phyloP scores from a whole-genome alignment of 768 basidiomycete species.

The Hericium rajendrae region DNA sequence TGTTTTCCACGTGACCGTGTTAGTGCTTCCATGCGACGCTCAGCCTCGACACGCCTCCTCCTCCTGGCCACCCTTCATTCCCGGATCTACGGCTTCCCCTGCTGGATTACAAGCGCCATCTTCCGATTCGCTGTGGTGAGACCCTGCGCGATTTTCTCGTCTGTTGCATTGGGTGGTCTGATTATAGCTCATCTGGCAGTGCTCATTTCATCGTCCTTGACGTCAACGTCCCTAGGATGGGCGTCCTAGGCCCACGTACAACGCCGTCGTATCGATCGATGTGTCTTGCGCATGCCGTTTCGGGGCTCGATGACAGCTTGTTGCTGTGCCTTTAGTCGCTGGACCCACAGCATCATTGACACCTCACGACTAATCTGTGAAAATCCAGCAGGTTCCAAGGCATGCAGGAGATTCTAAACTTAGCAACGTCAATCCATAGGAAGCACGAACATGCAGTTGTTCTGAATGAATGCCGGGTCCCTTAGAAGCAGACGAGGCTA shows the following conservation, averaged over 20 bases:
- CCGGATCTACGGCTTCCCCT: not conserved
- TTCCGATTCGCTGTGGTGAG: not conserved
- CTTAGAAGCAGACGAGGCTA: no score
- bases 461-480: no score
- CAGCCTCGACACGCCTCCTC: not conserved
- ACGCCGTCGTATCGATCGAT: not conserved
- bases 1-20: not conserved
- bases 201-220: not conserved
- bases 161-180: not conserved
- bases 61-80: not conserved
- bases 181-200: not conserved
- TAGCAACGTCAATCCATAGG: no score
- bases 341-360: not conserved
- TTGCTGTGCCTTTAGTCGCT: not conserved
- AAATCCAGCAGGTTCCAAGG: no score
- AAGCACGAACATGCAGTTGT: no score
- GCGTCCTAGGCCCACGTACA: not conserved
- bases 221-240: not conserved
- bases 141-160: not conserved
- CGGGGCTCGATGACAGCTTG: not conserved
- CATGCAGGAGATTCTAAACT: no score
- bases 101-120: not conserved
- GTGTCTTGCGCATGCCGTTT: not conserved
- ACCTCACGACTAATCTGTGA: no score
- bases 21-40: not conserved